Base-by-base conservation (phyloP, 176 grass and related monocot genomes). In the Bonia amplexicaulis region DNA sequence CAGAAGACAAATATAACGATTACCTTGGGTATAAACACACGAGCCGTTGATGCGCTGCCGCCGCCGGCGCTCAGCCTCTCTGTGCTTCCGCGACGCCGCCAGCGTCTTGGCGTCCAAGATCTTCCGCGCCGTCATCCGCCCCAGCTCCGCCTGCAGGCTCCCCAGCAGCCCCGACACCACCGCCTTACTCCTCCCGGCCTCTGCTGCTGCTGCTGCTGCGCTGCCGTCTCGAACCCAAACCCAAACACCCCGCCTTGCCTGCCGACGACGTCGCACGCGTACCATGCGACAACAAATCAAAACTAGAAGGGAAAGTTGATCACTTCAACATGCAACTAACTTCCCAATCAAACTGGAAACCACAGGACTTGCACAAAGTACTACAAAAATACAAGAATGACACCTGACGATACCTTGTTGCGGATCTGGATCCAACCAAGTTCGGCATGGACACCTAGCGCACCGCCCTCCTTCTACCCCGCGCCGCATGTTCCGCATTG, bases 101-200 rank as follows among this genome's bases (percentile, higher is more conserved):
- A 99, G 84, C 19, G 96, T 90, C 81, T 99, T 99, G 49, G 96
- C 96, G 74, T 99, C 96, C 93, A 99, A 94, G 74, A 99, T 92
- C 79, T 99, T 93, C 59, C 91, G 74, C 16, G 93, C 90, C 22
- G 91, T 94, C 84, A 95, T 89, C 80, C 91, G 86, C 39, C 93
- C 96, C 29, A 99, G 75, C 88, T 99, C 93, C 16, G 93, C 91
- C 74, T 98, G 95, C 26, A 98, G 87, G 79, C 85, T 90, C 5
- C 94, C 94, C 10, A 97, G 89, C 58, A 94, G 64, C 22, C 80
- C 88, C 8, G 88, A 79, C 29, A 90, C 85, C 10, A 62, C 87
- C 31, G 76, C 86, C 87, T 85, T 79, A 1, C 82, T 82, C 47
- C 52, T 53, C 58, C 85, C 82, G 25, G 70, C 90, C 81, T 71